These are phyloP conservation scores for Boechera divaricarpa DNA, from an alignment of 345 rosid species.

Conservation along the genomic window DNA sequence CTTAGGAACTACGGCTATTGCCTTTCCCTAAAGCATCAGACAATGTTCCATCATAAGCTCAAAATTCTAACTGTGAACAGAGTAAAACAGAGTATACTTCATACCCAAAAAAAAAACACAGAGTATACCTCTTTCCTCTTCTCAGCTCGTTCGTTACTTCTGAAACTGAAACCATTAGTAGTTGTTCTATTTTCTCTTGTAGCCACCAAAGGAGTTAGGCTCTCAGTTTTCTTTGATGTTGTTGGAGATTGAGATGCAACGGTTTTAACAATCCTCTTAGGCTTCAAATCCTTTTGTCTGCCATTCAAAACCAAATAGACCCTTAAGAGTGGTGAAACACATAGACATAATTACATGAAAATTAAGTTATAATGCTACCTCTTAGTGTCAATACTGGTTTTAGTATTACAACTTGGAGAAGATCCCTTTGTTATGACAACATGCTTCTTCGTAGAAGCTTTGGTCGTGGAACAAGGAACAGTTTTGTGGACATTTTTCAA, in stretches of 20 bases:
- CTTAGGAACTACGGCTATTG: slow-evolving; percentile 56
- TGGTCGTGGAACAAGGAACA: background rate
- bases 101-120: no score
- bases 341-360: slow-evolving; percentile 6
- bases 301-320: slow-evolving; percentile 38
- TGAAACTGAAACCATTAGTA: slow-evolving; percentile 55
- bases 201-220: slow-evolving; percentile 34
- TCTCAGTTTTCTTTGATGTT: slow-evolving; percentile 51
- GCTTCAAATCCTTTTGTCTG: slow-evolving; percentile 56
- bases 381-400: slow-evolving; percentile 45
- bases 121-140: slow-evolving; percentile 66
- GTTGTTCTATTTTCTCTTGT: slow-evolving; percentile 51
- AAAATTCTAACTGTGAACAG: slow-evolving; percentile 1
- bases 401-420: slow-evolving; percentile 50
- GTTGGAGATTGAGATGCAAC: slow-evolving; percentile 49
- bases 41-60: background rate
- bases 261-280: slow-evolving; percentile 48
- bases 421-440: slow-evolving; percentile 49
- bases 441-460: slow-evolving; percentile 42
- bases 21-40: slow-evolving; percentile 56
- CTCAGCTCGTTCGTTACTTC: slow-evolving; percentile 62
- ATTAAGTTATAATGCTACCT: slow-evolving; percentile 50
- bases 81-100: background rate
- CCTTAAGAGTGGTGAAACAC: slow-evolving; percentile 11
- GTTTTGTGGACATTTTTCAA: background rate